Evolutionary conservation across 176 grass and related monocot species (phyloP), one percentile per base, ranked within the genome.

Genomic region (Oryza glaberrima): DNA sequence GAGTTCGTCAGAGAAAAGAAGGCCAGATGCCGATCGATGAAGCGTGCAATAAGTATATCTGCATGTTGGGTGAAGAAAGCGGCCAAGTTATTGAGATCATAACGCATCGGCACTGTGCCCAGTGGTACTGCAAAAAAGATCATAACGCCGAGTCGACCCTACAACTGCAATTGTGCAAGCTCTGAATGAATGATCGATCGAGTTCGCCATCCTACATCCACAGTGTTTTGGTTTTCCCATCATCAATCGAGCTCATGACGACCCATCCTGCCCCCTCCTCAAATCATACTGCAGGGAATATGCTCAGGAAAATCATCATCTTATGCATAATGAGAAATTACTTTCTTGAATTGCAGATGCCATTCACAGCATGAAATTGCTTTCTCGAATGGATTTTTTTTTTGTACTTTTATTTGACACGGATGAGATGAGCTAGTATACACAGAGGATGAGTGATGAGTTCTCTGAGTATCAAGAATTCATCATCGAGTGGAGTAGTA

Each of bases 31-130:
- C 63, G 71, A 48, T 48, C 28, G 81, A 80, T 49, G 54, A 58
- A 58, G 19, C 6, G 14, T 51, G 77, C 77, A 85, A 41, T 80
- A 67, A 84, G 58, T 58, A 58, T 58, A 25, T 65, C 54, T 77
- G 85, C 76, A 81, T 81, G 82, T 78, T 52, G 0, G 70, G 72
- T 56, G 28, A 66, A 13, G 52, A 63, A 82, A n/a, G 70, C 75
- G 36, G 87, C 20, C 73, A 79, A 85, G 61, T 84, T 75, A 80
- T 85, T 89, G 82, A 76, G 40, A 80, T 76, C 76, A 75, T 51
- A 41, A 52, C 58, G 82, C 73, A 25, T 86, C 79, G 88, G 67
- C 78, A 44, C 77, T 85, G 43, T 45, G 65, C 78, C n/a, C 15
- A 30, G 45, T 15, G 26, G 72, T 82, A 64, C 49, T 28, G 44